A percentile compares a stretch with the other conserved stretches of the same genome.
phyloP scores from a whole-genome alignment of 441 rosid genomes.

The Geranium incanum region DNA sequence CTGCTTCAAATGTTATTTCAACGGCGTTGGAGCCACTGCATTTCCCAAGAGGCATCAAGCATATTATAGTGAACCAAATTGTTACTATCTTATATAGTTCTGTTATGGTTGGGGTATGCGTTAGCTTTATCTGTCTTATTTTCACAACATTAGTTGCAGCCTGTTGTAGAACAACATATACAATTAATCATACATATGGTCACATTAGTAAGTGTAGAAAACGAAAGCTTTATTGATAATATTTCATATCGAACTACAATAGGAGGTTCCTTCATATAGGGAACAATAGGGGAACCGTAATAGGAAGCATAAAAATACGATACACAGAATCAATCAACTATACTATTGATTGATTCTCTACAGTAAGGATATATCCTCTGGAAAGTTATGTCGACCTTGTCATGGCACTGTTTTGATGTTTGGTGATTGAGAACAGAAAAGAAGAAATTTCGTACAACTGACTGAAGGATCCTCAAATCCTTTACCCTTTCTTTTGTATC shows the following conservation, averaged over 20 bases:
- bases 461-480: neutral
- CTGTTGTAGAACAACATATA: neutral
- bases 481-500: neutral
- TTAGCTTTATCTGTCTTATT: neutral
- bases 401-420: neutral
- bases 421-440: neutral
- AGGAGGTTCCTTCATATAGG: too few species aligned
- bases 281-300: too few species aligned
- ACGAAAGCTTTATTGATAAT: too few species aligned
- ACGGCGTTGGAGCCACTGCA: neutral
- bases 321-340: too few species aligned
- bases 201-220: neutral
- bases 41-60: neutral
- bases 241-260: too few species aligned
- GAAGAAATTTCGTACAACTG: neutral
- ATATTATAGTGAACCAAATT: neutral
- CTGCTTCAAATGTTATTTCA: neutral
- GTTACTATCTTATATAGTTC: neutral
- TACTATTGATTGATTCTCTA: too few species aligned
- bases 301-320: too few species aligned
- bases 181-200: neutral
- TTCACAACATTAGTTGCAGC: neutral
- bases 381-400: neutral
- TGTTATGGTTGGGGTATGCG: neutral
- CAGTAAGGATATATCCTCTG: neutral